phyloP scores from a whole-genome alignment of 345 rosid species.

The Ailanthus altissimus region DNA sequence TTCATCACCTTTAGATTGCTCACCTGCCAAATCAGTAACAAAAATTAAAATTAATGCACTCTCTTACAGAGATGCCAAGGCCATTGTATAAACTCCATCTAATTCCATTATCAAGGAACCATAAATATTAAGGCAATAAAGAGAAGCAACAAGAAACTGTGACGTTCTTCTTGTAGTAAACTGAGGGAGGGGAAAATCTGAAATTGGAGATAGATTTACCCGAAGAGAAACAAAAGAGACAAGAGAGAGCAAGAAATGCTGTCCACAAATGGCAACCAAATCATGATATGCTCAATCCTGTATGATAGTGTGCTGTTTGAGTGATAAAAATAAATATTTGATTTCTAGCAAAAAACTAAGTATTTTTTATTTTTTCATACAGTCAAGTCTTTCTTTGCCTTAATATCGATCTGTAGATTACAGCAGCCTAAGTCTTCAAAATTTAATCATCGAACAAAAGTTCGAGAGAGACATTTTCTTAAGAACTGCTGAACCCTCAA shows the following conservation, averaged over 20 bases:
- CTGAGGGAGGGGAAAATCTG: background rate
- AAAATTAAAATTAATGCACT: background rate
- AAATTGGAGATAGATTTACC: background rate
- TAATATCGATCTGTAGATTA: background rate
- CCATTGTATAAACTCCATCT: background rate
- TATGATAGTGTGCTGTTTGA: background rate
- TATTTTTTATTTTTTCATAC: background rate
- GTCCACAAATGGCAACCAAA: background rate
- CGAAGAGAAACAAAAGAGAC: background rate
- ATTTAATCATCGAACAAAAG: background rate
- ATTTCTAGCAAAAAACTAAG: background rate
- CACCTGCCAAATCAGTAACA: constrained; percentile 45
- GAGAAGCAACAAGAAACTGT: background rate
- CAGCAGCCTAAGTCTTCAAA: background rate
- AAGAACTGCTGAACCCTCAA: background rate
- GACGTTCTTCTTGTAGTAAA: background rate
- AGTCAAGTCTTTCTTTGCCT: background rate
- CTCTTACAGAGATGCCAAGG: background rate
- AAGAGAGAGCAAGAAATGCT: background rate
- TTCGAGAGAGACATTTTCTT: background rate
- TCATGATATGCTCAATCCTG: background rate
- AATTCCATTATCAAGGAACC: background rate
- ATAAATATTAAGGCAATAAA: background rate
- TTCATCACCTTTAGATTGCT: constrained; percentile 57
- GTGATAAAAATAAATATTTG: background rate